Base-by-base conservation (phyloP, 129 eudicot species). In the Tagetes patula region DNA sequence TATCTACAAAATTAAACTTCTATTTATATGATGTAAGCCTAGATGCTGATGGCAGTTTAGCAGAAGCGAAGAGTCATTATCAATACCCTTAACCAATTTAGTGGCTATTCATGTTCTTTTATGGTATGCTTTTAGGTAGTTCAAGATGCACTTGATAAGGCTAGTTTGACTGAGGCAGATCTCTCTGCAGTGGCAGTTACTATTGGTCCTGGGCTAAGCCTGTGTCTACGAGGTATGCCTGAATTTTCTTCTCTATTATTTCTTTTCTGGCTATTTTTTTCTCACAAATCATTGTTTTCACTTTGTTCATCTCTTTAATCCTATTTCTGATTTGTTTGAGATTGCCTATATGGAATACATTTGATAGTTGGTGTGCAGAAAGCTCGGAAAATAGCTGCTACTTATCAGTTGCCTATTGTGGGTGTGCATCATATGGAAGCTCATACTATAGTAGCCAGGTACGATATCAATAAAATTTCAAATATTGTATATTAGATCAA, bases 381-480 rank as follows among this genome's bases (percentile, higher is more conserved):
- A 82, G 98, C 98, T 71, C 89, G 97, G 67, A 83, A 83, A 71
- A 76, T 94, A 78, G 98, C 96, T 52, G 89, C 96, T 36, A 43
- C 63, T 55, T 85, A 82, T 67, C 75, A 84, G 73, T 82, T 94
- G 77, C 98, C 98, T n/a, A 79, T 87, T 54, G 91, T 94, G 70
- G 90, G 89, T 71, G 97, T 90, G 56, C 98, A 94, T 83, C 98
- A 94, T 82, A 94, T 94, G 98, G 98, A 94, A 84, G 98, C 98
- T 79, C 97, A 94, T 79, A n/a, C 97, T 76, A 81, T 94, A 73
- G 93, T 94, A 62, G 96, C 97, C 65, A 91, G 99, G 99, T 90
- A 84, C 10, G 12, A 3, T n/a, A 36, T 58, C 43, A 64, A 66
- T 67, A 40, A 13, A 12, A 1, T 13, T 73, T 32, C 4, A 34